Percentiles rank a stretch among this genome's conserved stretches.
These are phyloP conservation scores for Catharanthus roseus DNA, from an alignment of 257 asterid genomes.

Conservation along the genomic window DNA sequence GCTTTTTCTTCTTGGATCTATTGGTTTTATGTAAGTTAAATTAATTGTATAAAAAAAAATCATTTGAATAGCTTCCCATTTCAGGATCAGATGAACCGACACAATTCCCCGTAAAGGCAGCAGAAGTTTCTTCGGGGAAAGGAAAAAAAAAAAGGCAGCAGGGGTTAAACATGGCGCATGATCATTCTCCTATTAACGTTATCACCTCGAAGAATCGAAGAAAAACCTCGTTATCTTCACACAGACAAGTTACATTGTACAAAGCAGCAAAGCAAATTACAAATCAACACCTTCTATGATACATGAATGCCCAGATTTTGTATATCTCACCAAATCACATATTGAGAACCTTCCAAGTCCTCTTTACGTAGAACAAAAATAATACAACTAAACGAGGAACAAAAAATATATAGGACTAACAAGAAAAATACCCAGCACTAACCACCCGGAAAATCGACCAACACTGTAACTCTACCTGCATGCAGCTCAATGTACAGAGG, in stretches of 20 bases:
- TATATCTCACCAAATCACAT: conserved; percentile 40
- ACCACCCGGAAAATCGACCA: conserved; percentile 26
- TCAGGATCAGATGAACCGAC: too few species aligned
- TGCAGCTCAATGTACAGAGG: conserved; percentile 42
- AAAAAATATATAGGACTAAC: conserved; percentile 20
- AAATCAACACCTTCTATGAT: conserved; percentile 42
- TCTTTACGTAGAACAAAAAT: conserved; percentile 26
- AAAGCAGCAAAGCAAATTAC: conserved; percentile 30
- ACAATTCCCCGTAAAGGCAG: too few species aligned
- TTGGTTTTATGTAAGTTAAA: too few species aligned
- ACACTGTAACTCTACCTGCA: conserved; percentile 32
- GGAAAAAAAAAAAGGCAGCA: too few species aligned
- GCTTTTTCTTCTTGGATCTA: too few species aligned
- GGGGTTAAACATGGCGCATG: background rate
- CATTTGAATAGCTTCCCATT: too few species aligned
- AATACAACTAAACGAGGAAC: conserved; percentile 37
- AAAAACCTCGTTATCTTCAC: background rate
- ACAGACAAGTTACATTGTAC: background rate
- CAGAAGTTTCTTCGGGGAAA: too few species aligned
- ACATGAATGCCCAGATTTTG: conserved; percentile 34
- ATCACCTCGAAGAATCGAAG: background rate
- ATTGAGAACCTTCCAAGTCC: conserved; percentile 21
- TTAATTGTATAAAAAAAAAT: too few species aligned
- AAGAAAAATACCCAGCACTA: conserved; percentile 25
- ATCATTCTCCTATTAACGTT: background rate